A percentile compares a stretch with the other conserved stretches of the same genome.
Conservation (phyloP, 1,139 yeast genomes). For the Debaryomyces coudertii region DNA sequence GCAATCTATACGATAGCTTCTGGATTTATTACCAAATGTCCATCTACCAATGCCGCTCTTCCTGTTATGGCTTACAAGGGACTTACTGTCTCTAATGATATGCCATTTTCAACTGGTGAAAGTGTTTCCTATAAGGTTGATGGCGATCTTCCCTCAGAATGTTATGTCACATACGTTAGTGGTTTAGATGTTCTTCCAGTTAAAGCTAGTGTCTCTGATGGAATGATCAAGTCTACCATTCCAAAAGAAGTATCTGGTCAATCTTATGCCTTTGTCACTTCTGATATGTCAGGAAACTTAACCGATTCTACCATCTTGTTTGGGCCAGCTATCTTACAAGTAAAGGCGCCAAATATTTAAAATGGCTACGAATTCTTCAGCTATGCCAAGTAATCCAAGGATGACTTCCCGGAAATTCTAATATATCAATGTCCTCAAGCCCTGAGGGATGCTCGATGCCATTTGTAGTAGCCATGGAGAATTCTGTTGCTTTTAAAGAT, state of each 20-base stretch:
- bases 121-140: background rate
- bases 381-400: background rate
- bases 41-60: background rate
- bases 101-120: background rate
- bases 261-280: conserved; percentile 1
- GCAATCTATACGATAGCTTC: conserved; percentile 1
- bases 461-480: background rate
- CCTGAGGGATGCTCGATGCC: too few species aligned
- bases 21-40: conserved; percentile 2
- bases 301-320: conserved; percentile 2
- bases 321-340: background rate
- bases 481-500: background rate
- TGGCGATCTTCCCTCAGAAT: background rate
- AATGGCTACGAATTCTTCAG: background rate
- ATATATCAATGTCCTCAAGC: background rate
- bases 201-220: background rate
- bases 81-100: background rate
- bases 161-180: conserved; percentile 1
- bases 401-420: background rate
- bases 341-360: background rate
- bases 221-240: background rate
- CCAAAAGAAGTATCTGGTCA: background rate
- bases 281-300: background rate
- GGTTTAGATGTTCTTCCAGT: conserved; percentile 4
- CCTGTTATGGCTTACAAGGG: conserved; percentile 5